Evolutionary conservation across 225 moss, liverwort and hornwort species (phyloP).

Genomic region (Polytrichum commune): DNA sequence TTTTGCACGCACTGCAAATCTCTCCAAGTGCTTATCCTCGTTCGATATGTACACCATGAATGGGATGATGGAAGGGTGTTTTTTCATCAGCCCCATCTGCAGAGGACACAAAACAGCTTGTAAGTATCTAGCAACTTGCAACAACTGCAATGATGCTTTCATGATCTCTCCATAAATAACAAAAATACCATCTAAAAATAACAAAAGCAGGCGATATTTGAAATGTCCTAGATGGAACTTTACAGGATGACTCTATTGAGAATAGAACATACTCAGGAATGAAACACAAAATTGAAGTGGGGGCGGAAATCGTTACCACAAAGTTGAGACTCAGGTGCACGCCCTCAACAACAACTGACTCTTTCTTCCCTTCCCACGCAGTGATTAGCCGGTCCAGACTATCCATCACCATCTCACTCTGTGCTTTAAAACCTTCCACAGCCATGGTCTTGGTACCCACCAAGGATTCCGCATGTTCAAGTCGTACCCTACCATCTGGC

Average conservation of each 20-base stretch:
- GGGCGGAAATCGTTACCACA: conserved; percentile 44
- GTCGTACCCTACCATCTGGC: conserved; percentile 19
- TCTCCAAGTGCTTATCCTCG: conserved; percentile 84
- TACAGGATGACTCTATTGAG: too few species aligned
- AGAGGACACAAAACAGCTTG: background rate
- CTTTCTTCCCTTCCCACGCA: conserved; percentile 86
- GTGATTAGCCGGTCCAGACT: conserved; percentile 90
- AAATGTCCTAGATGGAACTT: too few species aligned
- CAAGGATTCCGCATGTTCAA: conserved; percentile 45
- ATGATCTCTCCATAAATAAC: too few species aligned
- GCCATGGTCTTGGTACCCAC: conserved; percentile 89
- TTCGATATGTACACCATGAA: conserved; percentile 97
- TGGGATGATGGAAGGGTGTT: conserved; percentile 92
- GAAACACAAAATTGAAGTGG: background rate
- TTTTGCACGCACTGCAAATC: conserved; percentile 97
- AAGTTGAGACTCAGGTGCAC: conserved; percentile 96
- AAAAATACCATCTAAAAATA: too few species aligned
- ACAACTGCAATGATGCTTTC: too few species aligned
- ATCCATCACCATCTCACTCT: conserved; percentile 99
- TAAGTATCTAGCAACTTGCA: too few species aligned
- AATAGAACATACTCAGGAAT: too few species aligned
- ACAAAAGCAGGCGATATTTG: too few species aligned
- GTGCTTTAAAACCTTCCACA: conserved; percentile 92
- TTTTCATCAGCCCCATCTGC: conserved; percentile 98
- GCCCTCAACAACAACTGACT: conserved; percentile 95